Evolutionary conservation across 345 rosid species (phyloP), one percentile per base, ranked within the genome.

Genomic region (Schrenkiella parvula): DNA sequence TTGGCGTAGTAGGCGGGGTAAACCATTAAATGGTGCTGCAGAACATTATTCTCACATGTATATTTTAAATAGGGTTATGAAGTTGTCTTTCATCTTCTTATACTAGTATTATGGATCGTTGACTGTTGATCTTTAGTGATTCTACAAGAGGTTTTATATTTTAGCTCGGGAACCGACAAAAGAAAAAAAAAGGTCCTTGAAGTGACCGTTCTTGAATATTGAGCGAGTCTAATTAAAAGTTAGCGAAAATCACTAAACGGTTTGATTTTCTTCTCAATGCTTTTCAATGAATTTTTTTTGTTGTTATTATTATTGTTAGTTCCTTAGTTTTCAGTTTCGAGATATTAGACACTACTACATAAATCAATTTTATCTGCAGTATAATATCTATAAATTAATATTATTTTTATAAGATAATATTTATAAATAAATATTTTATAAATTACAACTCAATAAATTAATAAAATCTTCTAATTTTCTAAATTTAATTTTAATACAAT

Each of bases 1-100:
- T 60, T 68, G 68, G 62, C 79, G 73, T 75, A 60, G 73, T 48
- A 39, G 41, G 50, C 73, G 73, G 66, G n/a, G 57, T 38, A 46
- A 47, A 48, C 44, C 26, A 53, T 68, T 68, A 39, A 67, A 67
- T 67, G 71, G 23, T 51, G 47, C 18, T 44, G 23, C 68, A 19
- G 19, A 64, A 46, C 55, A 43, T 64, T 72, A 34, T 39, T 34
- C 6, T 32, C 21, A 31, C 35, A 60, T 8, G 5, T 38, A 59
- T 52, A 35, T 25, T 23, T 55, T 4, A 37, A 22, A 19, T 66
- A 38, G 25, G 42, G 39, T 38, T 61, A 73, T 37, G 25, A 35
- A 73, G 17, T 35, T 55, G 26, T 73, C 48, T 55, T 64, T 46
- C 58, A 64, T 73, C 41, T 73, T 65, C 59, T 55, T 64, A 35